Percentiles rank a stretch among this genome's conserved stretches.
Conservation (phyloP, 2,329 filamentous ascomycete species). For the Clonostachys sp. region DNA sequence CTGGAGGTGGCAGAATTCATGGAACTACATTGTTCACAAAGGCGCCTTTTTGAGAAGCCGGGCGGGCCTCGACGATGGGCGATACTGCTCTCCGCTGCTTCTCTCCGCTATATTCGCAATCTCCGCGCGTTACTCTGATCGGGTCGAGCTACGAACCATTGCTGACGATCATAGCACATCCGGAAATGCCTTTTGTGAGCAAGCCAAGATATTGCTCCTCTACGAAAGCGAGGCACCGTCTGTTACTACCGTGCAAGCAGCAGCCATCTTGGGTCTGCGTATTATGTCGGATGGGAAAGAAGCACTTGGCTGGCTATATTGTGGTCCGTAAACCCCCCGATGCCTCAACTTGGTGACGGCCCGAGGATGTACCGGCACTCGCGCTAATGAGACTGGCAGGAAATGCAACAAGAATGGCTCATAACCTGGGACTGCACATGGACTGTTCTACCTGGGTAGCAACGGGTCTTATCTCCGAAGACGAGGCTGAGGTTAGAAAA, state of each 20-base stretch:
- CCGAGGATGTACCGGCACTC: too few relatives aligned
- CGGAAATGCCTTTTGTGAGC: constrained; percentile 9
- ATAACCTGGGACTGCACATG: constrained; percentile 13
- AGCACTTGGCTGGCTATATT: constrained; percentile 13
- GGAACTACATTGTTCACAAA: constrained; percentile 16
- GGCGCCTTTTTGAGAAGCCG: constrained; percentile 9
- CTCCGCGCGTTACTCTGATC: constrained; percentile 13
- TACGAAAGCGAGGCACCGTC: constrained; percentile 14
- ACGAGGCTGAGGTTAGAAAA: constrained; percentile 11
- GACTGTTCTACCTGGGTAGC: constrained; percentile 9
- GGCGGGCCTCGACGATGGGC: constrained; percentile 4
- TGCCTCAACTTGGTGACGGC: too few relatives aligned
- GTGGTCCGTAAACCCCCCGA: neutral
- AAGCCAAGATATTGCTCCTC: constrained; percentile 11
- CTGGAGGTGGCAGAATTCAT: constrained; percentile 17
- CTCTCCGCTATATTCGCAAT: constrained; percentile 12
- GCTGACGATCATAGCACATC: constrained; percentile 11
- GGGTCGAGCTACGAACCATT: constrained; percentile 8
- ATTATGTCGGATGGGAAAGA: constrained; percentile 13
- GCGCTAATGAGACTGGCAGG: neutral
- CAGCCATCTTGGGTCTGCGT: constrained; percentile 8
- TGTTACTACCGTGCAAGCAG: constrained; percentile 12
- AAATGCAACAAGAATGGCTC: constrained; percentile 14
- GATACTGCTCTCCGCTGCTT: constrained; percentile 12
- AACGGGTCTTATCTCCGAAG: constrained; percentile 3